Evolutionary conservation across 2,329 filamentous ascomycete species (phyloP), one percentile per base, ranked within the genome.

Genomic region (Juglanconis juglandina): DNA sequence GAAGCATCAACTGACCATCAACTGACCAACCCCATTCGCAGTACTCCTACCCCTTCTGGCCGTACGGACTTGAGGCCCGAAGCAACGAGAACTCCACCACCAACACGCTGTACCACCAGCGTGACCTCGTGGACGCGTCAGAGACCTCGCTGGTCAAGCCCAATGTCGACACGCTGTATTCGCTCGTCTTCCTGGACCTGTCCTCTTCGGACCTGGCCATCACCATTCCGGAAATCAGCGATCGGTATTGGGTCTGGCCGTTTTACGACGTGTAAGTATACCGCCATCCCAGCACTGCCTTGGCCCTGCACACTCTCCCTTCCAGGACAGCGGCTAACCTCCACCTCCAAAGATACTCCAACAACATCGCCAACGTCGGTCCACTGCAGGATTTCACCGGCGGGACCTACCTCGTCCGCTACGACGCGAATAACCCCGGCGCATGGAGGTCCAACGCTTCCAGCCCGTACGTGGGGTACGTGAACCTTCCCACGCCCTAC

Each of bases 121-220:
- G 33, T 8, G 39, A 53, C 3, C 44, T 60, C 35, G 42, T 44
- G 3, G 62, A 58, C 11, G 58, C 64, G 3, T 55, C 48, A 34
- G 39, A 57, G 11, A 56, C 42, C 8, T 47, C 33, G 17, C 59
- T 66, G 13, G 66, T 68, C 6, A 58, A 58, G 33, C 69, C 69
- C 3, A 71, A 71, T 58, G 65, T 70, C 14, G 69, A 71, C 56
- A 71, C 69, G 5, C 37, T 71, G 7, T 71, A 71, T 50, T 67
- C 69, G 5, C 34, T 34, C 13, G 57, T 63, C 9, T 57, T 68
- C 9, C 49, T 66, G 32, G 71, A 72, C 55, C 50, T 73, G 24
- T 70, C 70, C 3, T 52, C 63, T 2, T 39, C 56, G 13, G 66
- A 72, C 53, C 17, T 73, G 3, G 59, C 62, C 32, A 44, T 72